phyloP scores from a whole-genome alignment of 1,284 basidiomycete species.

The Fomitopsis betulina region DNA sequence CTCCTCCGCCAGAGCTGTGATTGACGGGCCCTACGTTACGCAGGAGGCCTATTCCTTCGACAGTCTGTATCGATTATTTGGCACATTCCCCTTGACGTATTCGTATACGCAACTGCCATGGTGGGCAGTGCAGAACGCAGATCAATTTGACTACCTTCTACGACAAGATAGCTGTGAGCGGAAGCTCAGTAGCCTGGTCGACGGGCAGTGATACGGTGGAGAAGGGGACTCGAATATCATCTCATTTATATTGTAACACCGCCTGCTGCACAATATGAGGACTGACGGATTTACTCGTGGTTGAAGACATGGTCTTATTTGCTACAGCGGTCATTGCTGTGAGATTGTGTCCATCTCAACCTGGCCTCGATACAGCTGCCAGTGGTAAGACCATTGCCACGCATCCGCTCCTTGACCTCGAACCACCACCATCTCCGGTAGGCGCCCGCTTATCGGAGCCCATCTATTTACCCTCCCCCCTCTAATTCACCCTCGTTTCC shows the following conservation, averaged over 20 bases:
- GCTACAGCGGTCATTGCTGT: too few relatives aligned
- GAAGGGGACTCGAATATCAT: neutral
- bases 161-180: neutral
- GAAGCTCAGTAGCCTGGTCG: neutral
- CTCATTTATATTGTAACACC: neutral
- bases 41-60: constrained; percentile 1
- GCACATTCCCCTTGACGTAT: neutral
- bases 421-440: too few relatives aligned
- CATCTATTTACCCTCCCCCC: too few relatives aligned
- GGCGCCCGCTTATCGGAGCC: too few relatives aligned
- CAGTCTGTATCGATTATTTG: neutral
- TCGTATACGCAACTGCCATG: neutral
- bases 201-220: too few relatives aligned
- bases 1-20: neutral
- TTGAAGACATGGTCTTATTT: too few relatives aligned
- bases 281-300: too few relatives aligned
- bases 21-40: neutral
- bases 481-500: too few relatives aligned
- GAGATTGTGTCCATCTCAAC: too few relatives aligned
- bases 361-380: too few relatives aligned
- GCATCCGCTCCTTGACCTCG: too few relatives aligned
- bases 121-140: constrained; percentile 1
- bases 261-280: neutral
- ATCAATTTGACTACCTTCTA: neutral
- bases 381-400: too few relatives aligned